Conservation (phyloP, 768 basidiomycete species). For the Pluteus cervinus region DNA sequence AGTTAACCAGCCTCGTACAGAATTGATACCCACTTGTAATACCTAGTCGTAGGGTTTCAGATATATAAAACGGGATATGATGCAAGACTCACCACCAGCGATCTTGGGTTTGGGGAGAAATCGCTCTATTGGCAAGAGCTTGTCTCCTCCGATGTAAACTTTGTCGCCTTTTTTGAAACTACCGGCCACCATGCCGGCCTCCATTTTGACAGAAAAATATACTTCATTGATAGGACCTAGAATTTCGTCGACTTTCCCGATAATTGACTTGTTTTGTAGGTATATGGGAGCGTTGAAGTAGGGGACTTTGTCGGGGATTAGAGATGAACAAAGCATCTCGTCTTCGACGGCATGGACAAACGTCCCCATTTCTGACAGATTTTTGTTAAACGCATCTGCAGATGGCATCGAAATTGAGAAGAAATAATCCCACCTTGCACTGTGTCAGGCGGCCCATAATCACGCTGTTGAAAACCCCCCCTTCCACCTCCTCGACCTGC, state of each 20-base stretch:
- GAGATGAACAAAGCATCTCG: slow-evolving; percentile 93
- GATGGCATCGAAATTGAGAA: slow-evolving; percentile 1
- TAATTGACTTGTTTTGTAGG: slow-evolving; percentile 90
- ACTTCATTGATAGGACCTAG: slow-evolving; percentile 99
- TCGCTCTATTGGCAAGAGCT: slow-evolving; percentile 90
- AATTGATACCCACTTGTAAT: slow-evolving; percentile 37
- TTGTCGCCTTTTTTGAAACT: slow-evolving; percentile 98
- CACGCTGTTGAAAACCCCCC: slow-evolving; percentile 43
- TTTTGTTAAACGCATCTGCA: slow-evolving; percentile 1
- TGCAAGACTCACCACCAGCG: slow-evolving; percentile 45
- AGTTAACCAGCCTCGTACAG: too few relatives aligned
- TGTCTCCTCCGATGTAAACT: slow-evolving; percentile 96
- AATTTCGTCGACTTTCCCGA: slow-evolving; percentile 98
- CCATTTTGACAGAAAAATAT: slow-evolving; percentile 97
- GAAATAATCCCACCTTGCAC: slow-evolving; percentile 61
- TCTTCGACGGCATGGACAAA: slow-evolving; percentile 96
- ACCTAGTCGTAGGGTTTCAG: slow-evolving; percentile 24
- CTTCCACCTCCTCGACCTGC: slow-evolving; percentile 34
- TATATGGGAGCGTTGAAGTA: slow-evolving; percentile 99
- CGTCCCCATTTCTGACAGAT: slow-evolving; percentile 74
- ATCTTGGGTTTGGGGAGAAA: slow-evolving; percentile 96
- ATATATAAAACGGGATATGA: slow-evolving; percentile 5
- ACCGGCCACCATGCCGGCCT: slow-evolving; percentile 88
- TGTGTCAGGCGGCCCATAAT: slow-evolving; percentile 72
- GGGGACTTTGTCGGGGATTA: slow-evolving; percentile 85